Evolutionary conservation across 805 yeast species (phyloP).

Genomic region (Wickerhamiella domercqiae): DNA sequence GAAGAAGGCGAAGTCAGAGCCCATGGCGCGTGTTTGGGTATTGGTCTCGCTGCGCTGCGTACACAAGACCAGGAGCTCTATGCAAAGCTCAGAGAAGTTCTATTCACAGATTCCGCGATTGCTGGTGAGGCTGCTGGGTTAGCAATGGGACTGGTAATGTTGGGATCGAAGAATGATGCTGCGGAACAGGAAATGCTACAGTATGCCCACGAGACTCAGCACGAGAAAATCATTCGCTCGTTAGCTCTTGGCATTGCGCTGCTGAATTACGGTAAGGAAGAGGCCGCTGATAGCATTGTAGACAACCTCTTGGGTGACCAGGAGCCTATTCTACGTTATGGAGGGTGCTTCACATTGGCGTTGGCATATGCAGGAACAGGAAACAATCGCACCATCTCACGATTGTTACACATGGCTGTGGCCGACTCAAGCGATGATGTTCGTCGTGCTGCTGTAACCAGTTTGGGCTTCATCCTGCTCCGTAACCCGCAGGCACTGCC

Average conservation of each 20-base stretch:
- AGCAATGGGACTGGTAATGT: conserved; percentile 90
- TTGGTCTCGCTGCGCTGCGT: conserved; percentile 96
- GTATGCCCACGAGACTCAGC: conserved; percentile 90
- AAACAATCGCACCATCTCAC: conserved; percentile 70
- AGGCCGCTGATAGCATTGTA: conserved; percentile 55
- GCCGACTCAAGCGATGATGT: conserved; percentile 94
- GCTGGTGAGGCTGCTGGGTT: conserved; percentile 95
- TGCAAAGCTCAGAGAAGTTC: conserved; percentile 66
- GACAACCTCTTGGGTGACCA: conserved; percentile 55
- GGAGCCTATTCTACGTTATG: conserved; percentile 76
- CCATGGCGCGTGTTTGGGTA: conserved; percentile 92
- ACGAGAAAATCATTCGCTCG: conserved; percentile 90
- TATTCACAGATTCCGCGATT: conserved; percentile 80
- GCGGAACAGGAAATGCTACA: conserved; percentile 68
- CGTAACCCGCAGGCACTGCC: conserved; percentile 91
- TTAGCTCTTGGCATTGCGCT: conserved; percentile 79
- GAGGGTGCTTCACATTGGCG: conserved; percentile 89
- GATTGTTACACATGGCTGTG: conserved; percentile 81
- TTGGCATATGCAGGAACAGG: conserved; percentile 96
- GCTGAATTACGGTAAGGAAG: conserved; percentile 74
- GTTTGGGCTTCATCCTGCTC: conserved; percentile 77
- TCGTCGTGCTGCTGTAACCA: conserved; percentile 87
- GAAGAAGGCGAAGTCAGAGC: conserved; percentile 67
- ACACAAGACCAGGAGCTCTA: conserved; percentile 57
- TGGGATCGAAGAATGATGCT: conserved; percentile 66